phyloP scores from a whole-genome alignment of 495 filamentous ascomycete species.

The Penicillium atrosanguineum region DNA sequence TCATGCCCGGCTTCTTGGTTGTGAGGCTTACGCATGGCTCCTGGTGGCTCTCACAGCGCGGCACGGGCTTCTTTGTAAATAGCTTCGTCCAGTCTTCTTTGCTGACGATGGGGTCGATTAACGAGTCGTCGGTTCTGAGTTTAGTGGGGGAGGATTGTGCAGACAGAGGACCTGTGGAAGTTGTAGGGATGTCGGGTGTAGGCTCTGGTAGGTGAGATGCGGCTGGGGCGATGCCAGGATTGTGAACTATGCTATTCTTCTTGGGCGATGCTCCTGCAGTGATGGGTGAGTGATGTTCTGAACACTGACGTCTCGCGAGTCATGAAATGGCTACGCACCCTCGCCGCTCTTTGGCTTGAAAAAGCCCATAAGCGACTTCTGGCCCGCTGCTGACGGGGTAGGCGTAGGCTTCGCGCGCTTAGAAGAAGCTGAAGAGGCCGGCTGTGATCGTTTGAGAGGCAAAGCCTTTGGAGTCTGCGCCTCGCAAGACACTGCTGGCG shows the following conservation, averaged over 20 bases:
- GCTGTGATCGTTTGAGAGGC: conserved; percentile 33
- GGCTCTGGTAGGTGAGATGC: not conserved
- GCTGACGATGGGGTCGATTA: conserved; percentile 67
- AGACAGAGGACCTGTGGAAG: not conserved
- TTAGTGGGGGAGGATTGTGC: conserved; percentile 1
- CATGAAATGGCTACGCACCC: not conserved
- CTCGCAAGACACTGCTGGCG: not conserved
- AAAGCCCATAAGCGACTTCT: conserved; percentile 79
- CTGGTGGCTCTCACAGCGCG: conserved; percentile 76
- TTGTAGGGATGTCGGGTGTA: not conserved
- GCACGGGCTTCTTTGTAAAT: conserved; percentile 69
- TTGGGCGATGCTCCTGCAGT: not conserved
- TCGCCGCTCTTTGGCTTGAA: conserved; percentile 55
- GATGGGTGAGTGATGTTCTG: not conserved
- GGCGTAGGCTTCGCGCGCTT: conserved; percentile 51
- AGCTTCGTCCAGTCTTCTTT: conserved; percentile 87
- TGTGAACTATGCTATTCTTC: not conserved
- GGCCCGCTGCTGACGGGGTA: conserved; percentile 45
- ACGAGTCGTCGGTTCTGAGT: conserved; percentile 20
- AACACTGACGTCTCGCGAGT: not conserved
- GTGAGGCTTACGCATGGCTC: conserved; percentile 79
- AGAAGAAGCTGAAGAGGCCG: conserved; percentile 6
- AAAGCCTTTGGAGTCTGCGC: conserved; percentile 10
- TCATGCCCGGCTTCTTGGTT: conserved; percentile 85
- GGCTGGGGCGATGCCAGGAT: not conserved